Percentiles rank a stretch among this genome's conserved stretches.
These are phyloP conservation scores for Boletus pseudopeckii DNA, from an alignment of 768 basidiomycete species.

Conservation along the genomic window DNA sequence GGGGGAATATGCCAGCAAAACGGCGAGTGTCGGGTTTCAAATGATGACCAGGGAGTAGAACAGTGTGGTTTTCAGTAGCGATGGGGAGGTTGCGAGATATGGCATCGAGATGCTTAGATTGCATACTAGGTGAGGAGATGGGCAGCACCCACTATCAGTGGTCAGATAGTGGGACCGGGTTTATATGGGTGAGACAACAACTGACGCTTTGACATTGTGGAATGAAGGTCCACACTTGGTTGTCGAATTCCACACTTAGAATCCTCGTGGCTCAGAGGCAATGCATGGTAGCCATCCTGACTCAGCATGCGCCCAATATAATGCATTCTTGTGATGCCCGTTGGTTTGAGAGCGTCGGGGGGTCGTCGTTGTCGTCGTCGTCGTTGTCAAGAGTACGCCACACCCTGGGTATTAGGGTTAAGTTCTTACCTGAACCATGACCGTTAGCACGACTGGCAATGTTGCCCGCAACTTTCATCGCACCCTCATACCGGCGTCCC, in stretches of 20 bases:
- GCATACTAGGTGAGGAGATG: slow-evolving; percentile 7
- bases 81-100: slow-evolving; percentile 8
- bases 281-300: slow-evolving; percentile 7
- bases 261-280: slow-evolving; percentile 13
- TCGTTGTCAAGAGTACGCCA: neutral
- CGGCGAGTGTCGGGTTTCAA: slow-evolving; percentile 25
- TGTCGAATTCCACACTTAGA: slow-evolving; percentile 14
- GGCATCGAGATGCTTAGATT: neutral
- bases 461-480: neutral
- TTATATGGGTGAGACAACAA: slow-evolving; percentile 18
- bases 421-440: neutral
- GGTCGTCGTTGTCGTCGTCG: neutral
- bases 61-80: neutral
- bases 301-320: neutral
- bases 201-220: slow-evolving; percentile 27
- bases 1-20: slow-evolving; percentile 23
- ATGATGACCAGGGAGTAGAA: neutral
- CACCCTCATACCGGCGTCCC: slow-evolving; percentile 1
- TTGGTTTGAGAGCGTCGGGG: neutral
- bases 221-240: slow-evolving; percentile 19
- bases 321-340: neutral
- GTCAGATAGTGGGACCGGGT: neutral
- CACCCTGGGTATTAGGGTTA: slow-evolving; percentile 21
- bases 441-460: neutral
- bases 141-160: neutral